Base-by-base conservation (phyloP, 2,329 filamentous ascomycete genomes). In the Xenoacremonium recifei region DNA sequence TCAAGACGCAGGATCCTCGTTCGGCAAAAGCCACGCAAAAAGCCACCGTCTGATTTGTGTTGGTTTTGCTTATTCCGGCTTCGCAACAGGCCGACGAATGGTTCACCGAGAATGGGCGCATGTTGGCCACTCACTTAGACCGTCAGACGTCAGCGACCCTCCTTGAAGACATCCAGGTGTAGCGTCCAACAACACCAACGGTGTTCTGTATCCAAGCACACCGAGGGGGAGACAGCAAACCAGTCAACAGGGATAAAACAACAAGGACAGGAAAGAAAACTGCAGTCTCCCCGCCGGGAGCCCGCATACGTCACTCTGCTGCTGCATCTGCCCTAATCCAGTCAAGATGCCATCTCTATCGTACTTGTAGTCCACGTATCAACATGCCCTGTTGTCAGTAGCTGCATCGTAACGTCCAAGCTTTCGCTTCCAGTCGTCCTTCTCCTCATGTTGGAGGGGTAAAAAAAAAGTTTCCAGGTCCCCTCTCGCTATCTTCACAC, bases 281-380 rank as follows among this genome's bases (percentile, higher is more conserved):
- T 10, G 12, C n/a, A 9, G 7, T 11, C n/a, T n/a, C n/a, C 17
- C 7, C n/a, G 32, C 16, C 18, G 30, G 10, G 9, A 53, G 37
- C 42, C 45, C 49, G 44, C 54, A 54, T 54, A 53, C 53, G 52
- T 52, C 54, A 55, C 49, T 46, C 42, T 50, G 47, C 48, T 45
- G 45, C 48, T 45, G 42, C 42, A 46, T 45, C 46, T 29, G 30
- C 19, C 44, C 48, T 55, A 42, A 44, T 40, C 51, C 46, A 49
- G 48, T 44, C n/a, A n/a, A n/a, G n/a, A n/a, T n/a, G n/a, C n/a
- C n/a, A n/a, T n/a, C n/a, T n/a, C n/a, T n/a, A n/a, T n/a, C n/a
- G n/a, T 29, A 37, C 41, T 42, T 52, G 44, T 45, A 49, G 48
- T 53, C 53, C 54, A 56, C 54, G 50, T 55, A 33, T 45, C 48